Evolutionary conservation across 2,329 filamentous ascomycete species (phyloP).

Genomic region (Sporothrix mexicana): DNA sequence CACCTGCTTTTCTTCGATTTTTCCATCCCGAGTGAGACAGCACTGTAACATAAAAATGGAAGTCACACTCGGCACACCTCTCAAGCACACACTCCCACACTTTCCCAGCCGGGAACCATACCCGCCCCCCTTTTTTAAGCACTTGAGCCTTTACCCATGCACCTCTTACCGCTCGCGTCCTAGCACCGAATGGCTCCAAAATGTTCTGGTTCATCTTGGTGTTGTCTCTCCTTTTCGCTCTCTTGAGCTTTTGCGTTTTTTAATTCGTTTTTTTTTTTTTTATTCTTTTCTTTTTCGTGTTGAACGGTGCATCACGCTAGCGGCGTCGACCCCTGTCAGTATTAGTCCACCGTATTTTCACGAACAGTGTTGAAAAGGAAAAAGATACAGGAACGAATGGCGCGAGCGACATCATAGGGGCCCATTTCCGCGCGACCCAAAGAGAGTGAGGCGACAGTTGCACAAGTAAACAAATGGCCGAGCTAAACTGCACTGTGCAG

Average conservation of each 20-base stretch:
- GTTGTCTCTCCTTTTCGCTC: not conserved
- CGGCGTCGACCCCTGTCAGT: not conserved
- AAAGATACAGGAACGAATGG: not conserved
- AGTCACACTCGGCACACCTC: not conserved
- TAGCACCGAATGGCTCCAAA: slow-evolving; percentile 6
- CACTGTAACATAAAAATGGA: not conserved
- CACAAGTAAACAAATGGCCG: not conserved
- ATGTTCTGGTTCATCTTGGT: not conserved
- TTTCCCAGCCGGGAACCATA: slow-evolving; percentile 20
- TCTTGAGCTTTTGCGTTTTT: slow-evolving; percentile 15
- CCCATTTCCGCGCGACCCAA: not conserved
- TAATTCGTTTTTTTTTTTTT: not conserved
- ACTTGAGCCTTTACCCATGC: not conserved
- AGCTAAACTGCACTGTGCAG: not conserved
- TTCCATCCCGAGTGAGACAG: slow-evolving; percentile 13
- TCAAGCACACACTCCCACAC: not conserved
- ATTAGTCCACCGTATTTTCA: not conserved
- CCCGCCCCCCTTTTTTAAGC: not conserved
- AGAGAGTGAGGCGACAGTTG: not conserved
- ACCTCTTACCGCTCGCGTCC: slow-evolving; percentile 18
- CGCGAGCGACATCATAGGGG: not conserved
- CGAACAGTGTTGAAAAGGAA: not conserved
- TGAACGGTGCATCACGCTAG: slow-evolving; percentile 28
- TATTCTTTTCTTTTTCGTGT: not conserved
- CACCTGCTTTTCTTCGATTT: not conserved